A percentile compares a stretch with the other conserved stretches of the same genome.
Conservation (phyloP, 176 grass and related monocot genomes). For the Phyllostachys edulis region DNA sequence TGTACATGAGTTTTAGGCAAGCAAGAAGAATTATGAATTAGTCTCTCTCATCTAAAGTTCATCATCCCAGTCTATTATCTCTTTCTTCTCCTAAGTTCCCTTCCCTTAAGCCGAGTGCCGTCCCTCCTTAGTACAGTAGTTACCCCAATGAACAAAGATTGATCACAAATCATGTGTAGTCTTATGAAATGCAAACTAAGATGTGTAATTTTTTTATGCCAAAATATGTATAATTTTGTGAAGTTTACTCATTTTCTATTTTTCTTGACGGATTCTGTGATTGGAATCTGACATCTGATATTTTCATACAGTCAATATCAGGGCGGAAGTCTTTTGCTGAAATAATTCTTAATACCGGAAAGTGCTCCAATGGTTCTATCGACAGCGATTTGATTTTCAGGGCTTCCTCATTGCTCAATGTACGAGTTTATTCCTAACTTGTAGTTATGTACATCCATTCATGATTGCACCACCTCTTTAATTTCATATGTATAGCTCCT, state of each 20-base stretch:
- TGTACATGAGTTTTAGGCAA: too few species aligned
- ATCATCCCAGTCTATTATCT: too few species aligned
- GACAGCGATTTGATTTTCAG: conserved; percentile 44
- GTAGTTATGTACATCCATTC: not conserved
- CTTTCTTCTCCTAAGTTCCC: too few species aligned
- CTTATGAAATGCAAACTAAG: not conserved
- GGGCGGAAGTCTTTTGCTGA: conserved; percentile 84
- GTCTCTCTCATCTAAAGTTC: too few species aligned
- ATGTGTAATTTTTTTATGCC: not conserved
- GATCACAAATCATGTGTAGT: not conserved
- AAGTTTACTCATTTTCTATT: not conserved
- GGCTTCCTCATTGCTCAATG: conserved; percentile 69
- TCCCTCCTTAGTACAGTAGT: too few species aligned
- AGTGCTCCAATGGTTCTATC: conserved; percentile 36
- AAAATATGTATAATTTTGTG: not conserved
- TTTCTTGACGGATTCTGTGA: not conserved
- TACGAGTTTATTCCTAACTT: conserved; percentile 38
- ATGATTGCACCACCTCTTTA: not conserved
- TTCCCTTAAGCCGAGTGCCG: too few species aligned
- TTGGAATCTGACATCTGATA: conserved; percentile 26
- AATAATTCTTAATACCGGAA: conserved; percentile 64
- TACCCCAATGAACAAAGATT: too few species aligned
- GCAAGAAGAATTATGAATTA: too few species aligned
- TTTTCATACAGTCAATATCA: conserved; percentile 80
- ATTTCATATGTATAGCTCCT: not conserved